phyloP scores from a whole-genome alignment of 2,329 filamentous ascomycete species.

The Talaromyces marneffei region DNA sequence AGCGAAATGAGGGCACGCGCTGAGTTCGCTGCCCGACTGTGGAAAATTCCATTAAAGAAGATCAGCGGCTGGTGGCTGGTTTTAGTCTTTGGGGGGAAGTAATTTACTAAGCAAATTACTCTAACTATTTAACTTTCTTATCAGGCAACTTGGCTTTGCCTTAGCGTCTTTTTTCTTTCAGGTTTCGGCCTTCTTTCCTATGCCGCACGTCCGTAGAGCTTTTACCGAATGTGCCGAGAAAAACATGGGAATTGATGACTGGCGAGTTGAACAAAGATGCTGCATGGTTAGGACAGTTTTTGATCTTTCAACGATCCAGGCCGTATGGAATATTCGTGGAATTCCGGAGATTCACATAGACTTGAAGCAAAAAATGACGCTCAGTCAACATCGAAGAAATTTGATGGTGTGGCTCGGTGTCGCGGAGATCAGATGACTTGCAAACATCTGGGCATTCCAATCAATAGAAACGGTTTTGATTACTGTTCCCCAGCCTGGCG shows the following conservation, averaged over 20 bases:
- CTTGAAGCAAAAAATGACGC: neutral
- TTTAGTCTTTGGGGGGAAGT: neutral
- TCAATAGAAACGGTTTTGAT: neutral
- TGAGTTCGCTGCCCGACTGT: neutral
- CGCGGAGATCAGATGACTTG: neutral
- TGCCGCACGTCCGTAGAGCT: neutral
- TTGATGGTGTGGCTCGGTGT: neutral
- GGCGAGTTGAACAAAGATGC: too few species aligned
- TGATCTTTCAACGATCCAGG: neutral
- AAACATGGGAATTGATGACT: neutral
- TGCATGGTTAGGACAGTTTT: neutral
- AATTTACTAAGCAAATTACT: neutral
- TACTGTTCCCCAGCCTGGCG: neutral
- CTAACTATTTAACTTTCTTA: neutral
- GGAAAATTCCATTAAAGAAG: neutral
- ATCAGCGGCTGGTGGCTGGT: neutral
- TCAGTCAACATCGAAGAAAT: neutral
- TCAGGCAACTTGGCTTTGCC: slow-evolving; percentile 2
- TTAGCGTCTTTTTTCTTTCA: neutral
- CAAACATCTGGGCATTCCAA: neutral
- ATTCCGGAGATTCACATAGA: neutral
- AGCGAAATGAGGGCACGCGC: neutral
- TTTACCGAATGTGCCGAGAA: neutral
- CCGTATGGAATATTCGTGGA: neutral
- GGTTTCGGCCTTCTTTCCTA: neutral